Base-by-base conservation (phyloP, 1,139 yeast species). In the Lodderomyces metapsilosis region DNA sequence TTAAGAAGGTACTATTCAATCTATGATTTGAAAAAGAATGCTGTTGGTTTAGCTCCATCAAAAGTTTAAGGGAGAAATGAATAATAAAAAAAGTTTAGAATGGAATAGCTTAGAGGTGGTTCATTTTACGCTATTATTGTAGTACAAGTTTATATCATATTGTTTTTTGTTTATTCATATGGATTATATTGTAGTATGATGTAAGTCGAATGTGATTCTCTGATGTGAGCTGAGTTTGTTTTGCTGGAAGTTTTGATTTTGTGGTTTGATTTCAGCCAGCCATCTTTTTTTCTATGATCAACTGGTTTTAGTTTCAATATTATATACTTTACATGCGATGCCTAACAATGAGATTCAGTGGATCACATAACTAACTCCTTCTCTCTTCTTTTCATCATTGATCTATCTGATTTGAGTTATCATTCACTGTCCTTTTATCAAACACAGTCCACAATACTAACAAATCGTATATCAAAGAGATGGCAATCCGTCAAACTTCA, bases 1-100 rank as follows among this genome's bases (percentile, higher is more conserved):
- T 80, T 92, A 68, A 88, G 98, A 75, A 85, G 76, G 62, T 91
- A 83, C 74, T 92, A 92, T 77, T 88, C 97, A 30, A 79, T 92
- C 54, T 92, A 92, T 68, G 98, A 92, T 64, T 66, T 89, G 58
- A 88, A 87, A 60, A 82, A 83, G 65, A 75, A 89, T 63, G 92
- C 96, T 39, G 96, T 92, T 57, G 98, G 98, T 56, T 83, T 92
- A 66, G 98, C 98, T 39, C 49, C 49, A 41, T 27, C 49, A 15
- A 45, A 45, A 36, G 40, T 30, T 38, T 45, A 41, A 25, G 6
- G n/a, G n/a, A n/a, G n/a, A n/a, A n/a, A n/a, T n/a, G n/a, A n/a
- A n/a, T n/a, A n/a, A n/a, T n/a, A n/a, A 24, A 10, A 16, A 28
- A 28, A 28, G 18, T 15, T 28, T 28, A 28, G 32, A 28, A 11